Evolutionary conservation across 2,329 filamentous ascomycete genomes (phyloP).

Genomic region (Colletotrichum tofieldiae): DNA sequence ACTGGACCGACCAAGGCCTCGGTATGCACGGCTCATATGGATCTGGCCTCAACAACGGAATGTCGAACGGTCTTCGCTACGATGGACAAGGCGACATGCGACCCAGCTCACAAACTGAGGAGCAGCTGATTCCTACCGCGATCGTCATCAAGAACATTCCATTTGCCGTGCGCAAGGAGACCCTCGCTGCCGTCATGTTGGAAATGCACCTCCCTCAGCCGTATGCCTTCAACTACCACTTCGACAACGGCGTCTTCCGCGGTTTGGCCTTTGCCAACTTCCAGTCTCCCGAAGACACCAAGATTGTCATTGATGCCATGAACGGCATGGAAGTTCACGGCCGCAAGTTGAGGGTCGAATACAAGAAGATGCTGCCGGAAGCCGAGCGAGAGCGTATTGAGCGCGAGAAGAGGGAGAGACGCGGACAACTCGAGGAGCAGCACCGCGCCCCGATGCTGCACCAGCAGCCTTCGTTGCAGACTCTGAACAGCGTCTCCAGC

Average conservation of each 20-base stretch:
- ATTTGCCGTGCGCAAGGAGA: conserved; percentile 98
- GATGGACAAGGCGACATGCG: conserved; percentile 53
- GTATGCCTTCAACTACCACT: conserved; percentile 99
- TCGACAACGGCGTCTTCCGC: conserved; percentile 97
- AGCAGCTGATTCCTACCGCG: conserved; percentile 96
- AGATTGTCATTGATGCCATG: conserved; percentile 91
- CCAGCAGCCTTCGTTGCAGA: conserved; percentile 89
- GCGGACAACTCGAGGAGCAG: conserved; percentile 97
- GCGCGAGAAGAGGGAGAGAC: conserved; percentile 94
- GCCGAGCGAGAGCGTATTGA: conserved; percentile 97
- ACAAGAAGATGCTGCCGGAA: conserved; percentile 99
- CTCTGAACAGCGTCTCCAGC: conserved; percentile 76
- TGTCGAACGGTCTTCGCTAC: conserved; percentile 61
- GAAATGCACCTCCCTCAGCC: conserved; percentile 94
- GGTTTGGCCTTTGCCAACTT: conserved; percentile 99
- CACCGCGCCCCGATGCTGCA: conserved; percentile 86
- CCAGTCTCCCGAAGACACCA: conserved; percentile 94
- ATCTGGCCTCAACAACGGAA: conserved; percentile 46
- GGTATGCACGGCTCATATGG: conserved; percentile 59
- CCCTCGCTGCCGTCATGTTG: conserved; percentile 92
- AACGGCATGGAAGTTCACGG: conserved; percentile 97
- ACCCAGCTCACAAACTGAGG: conserved; percentile 65
- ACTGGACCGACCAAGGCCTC: conserved; percentile 67
- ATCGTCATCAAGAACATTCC: conserved; percentile 99
- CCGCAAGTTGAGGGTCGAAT: conserved; percentile 94